These are phyloP conservation scores for Malus hybrid DNA, from an alignment of 331 rosid species.

Conservation along the genomic window DNA sequence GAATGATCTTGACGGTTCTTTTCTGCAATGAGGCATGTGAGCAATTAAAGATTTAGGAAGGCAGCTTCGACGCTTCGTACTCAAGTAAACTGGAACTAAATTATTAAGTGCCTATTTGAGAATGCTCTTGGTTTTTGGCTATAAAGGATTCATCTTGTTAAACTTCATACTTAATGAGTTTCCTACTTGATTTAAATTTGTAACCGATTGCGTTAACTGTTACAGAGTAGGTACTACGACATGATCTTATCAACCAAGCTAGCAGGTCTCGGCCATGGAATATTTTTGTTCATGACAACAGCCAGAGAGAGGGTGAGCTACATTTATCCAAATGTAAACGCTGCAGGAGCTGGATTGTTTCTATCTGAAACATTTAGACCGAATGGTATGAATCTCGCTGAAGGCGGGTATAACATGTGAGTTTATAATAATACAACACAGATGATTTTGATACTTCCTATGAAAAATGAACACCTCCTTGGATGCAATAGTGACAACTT, in stretches of 20 bases:
- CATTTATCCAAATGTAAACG: conserved; percentile 77
- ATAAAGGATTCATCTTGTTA: too few relatives aligned
- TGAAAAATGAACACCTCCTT: background rate
- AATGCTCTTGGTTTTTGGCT: background rate
- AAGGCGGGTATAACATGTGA: conserved; percentile 84
- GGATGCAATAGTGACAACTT: background rate
- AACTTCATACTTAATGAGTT: background rate
- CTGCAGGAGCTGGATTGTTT: conserved; percentile 87
- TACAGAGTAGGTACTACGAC: conserved; percentile 85
- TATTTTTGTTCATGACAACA: conserved; percentile 75
- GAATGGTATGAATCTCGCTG: conserved; percentile 58
- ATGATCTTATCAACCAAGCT: conserved; percentile 85
- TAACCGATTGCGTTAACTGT: conserved; percentile 13
- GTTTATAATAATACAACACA: conserved; percentile 11
- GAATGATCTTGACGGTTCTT: background rate
- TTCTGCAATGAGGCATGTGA: background rate
- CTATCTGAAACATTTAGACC: conserved; percentile 71
- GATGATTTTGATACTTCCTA: background rate
- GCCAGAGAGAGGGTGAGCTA: conserved; percentile 88
- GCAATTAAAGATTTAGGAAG: background rate
- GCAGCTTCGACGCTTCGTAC: background rate
- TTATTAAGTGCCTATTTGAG: background rate
- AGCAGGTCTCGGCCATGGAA: conserved; percentile 90
- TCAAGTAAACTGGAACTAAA: background rate
- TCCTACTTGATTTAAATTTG: background rate